These are phyloP conservation scores for Alternaria triticina DNA, from an alignment of 2,329 filamentous ascomycete species.

Conservation along the genomic window DNA sequence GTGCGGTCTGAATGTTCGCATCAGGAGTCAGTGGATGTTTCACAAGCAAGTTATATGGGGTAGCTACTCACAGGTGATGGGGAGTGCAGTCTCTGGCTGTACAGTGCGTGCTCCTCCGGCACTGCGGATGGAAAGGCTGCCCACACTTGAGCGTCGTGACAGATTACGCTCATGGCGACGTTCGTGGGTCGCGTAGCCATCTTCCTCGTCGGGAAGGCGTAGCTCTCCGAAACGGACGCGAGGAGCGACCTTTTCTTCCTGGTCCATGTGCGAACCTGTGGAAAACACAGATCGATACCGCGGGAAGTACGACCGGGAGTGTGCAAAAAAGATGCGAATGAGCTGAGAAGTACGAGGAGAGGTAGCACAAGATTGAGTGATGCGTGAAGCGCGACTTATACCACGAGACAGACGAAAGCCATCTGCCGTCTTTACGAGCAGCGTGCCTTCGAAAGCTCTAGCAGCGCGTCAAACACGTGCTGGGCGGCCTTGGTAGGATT, in stretches of 20 bases:
- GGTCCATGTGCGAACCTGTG: conserved; percentile 28
- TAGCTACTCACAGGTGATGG: conserved; percentile 43
- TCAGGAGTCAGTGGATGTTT: background rate
- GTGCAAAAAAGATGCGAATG: conserved; percentile 2
- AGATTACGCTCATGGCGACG: conserved; percentile 31
- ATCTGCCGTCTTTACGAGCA: background rate
- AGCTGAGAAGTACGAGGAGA: conserved; percentile 11
- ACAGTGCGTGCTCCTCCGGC: conserved; percentile 43
- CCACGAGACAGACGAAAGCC: background rate
- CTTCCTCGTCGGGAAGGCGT: conserved; percentile 42
- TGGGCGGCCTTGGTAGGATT: background rate
- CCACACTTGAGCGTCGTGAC: conserved; percentile 46
- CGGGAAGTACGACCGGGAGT: conserved; percentile 11
- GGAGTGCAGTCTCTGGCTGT: conserved; percentile 52
- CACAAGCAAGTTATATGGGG: background rate
- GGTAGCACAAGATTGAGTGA: conserved; percentile 3
- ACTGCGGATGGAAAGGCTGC: conserved; percentile 44
- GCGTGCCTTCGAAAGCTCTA: conserved; percentile 10
- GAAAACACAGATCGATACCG: conserved; percentile 6
- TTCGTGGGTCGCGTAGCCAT: conserved; percentile 33
- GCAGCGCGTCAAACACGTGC: conserved; percentile 10
- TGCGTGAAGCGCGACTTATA: conserved; percentile 17
- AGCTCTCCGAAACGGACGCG: conserved; percentile 27
- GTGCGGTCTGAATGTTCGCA: conserved; percentile 40
- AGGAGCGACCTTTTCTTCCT: conserved; percentile 31